Evolutionary conservation across 306 rosid species (phyloP).

Genomic region (Nissolia schottii): DNA sequence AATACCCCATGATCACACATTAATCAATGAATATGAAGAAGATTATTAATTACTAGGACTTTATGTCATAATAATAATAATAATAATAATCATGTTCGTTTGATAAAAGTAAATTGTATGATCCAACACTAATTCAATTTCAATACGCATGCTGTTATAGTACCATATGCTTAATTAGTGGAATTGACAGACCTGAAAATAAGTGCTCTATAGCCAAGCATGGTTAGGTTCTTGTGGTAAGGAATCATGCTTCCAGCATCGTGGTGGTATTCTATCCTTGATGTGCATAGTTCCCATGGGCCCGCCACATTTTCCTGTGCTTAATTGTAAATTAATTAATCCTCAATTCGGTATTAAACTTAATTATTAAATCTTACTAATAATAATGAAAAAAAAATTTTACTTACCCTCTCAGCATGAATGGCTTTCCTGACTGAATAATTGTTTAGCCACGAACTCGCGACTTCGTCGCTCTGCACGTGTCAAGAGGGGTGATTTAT

Average conservation of each 20-base stretch:
- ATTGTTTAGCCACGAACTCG: conserved; percentile 57
- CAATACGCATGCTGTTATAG: too few relatives aligned
- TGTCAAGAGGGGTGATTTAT: too few relatives aligned
- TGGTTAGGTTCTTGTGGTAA: conserved; percentile 59
- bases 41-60: too few relatives aligned
- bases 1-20: not conserved
- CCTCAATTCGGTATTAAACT: not conserved
- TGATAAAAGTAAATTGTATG: not conserved
- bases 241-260: conserved; percentile 75
- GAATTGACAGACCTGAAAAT: conserved; percentile 48
- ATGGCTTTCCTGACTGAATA: conserved; percentile 55
- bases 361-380: not conserved
- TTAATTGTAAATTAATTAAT: not conserved
- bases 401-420: conserved; percentile 48
- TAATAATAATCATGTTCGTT: too few relatives aligned
- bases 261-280: conserved; percentile 19
- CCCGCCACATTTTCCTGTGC: conserved; percentile 52
- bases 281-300: conserved; percentile 56
- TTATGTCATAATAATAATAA: too few relatives aligned
- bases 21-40: too few relatives aligned
- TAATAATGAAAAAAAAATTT: not conserved
- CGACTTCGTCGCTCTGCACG: conserved; percentile 61
- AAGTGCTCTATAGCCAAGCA: conserved; percentile 50
- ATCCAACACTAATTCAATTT: too few relatives aligned
- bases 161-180: too few relatives aligned